These are phyloP conservation scores for Plenodomus biglobosus DNA, from an alignment of 2,329 filamentous ascomycete species.

Conservation along the genomic window DNA sequence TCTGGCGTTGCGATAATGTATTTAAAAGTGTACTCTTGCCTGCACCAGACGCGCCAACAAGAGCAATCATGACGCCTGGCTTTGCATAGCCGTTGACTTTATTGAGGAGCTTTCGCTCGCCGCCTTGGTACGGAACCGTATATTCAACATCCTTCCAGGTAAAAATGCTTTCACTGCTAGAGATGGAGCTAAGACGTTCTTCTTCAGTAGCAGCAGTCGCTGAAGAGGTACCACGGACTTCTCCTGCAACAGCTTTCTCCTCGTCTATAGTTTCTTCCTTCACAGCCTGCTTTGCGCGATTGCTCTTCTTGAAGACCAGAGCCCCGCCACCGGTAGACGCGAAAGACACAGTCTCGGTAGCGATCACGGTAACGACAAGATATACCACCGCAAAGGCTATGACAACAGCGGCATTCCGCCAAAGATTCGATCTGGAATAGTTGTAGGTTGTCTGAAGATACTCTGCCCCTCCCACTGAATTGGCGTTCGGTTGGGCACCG, in stretches of 20 bases:
- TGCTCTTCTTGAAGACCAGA: slow-evolving; percentile 70
- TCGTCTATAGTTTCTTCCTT: slow-evolving; percentile 56
- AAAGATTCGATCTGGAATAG: slow-evolving; percentile 61
- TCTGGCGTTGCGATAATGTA: slow-evolving; percentile 72
- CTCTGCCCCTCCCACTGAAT: slow-evolving; percentile 54
- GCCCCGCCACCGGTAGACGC: slow-evolving; percentile 65
- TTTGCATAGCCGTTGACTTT: slow-evolving; percentile 76
- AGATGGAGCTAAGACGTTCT: slow-evolving; percentile 40
- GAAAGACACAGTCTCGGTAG: slow-evolving; percentile 69
- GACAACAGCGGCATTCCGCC: slow-evolving; percentile 76
- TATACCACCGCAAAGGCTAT: slow-evolving; percentile 76
- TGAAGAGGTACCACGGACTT: slow-evolving; percentile 23
- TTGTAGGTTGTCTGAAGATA: slow-evolving; percentile 60
- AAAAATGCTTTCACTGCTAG: slow-evolving; percentile 43
- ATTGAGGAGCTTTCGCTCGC: slow-evolving; percentile 65
- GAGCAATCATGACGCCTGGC: slow-evolving; percentile 75
- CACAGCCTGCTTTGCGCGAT: slow-evolving; percentile 58
- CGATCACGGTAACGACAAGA: slow-evolving; percentile 68
- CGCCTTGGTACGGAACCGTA: slow-evolving; percentile 68
- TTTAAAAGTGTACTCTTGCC: slow-evolving; percentile 84
- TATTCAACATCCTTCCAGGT: slow-evolving; percentile 57
- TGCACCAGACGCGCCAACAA: slow-evolving; percentile 79
- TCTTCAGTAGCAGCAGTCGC: slow-evolving; percentile 27
- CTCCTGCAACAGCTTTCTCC: slow-evolving; percentile 53
- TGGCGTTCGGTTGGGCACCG: slow-evolving; percentile 57